These are phyloP conservation scores for Erythrobasidium hasegawianum DNA, from an alignment of 1,284 basidiomycete genomes.

Conservation along the genomic window DNA sequence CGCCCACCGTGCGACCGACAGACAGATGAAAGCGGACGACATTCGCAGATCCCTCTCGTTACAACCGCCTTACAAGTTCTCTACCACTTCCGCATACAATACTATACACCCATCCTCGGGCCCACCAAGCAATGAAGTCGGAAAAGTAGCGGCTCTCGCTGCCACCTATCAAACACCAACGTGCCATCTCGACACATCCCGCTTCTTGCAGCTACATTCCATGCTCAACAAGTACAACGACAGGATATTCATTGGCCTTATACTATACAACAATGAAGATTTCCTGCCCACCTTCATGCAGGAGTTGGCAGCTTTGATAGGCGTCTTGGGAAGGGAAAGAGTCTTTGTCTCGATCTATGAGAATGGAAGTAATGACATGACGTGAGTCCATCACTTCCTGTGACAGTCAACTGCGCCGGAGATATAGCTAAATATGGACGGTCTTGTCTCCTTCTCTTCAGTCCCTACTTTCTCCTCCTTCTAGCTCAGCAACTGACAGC, in stretches of 20 bases:
- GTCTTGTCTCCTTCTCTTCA: no score
- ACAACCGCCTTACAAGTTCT: no score
- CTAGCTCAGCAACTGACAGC: neutral
- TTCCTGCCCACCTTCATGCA: conserved; percentile 44
- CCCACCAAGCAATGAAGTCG: no score
- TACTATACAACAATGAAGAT: conserved; percentile 41
- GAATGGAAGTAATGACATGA: conserved; percentile 46
- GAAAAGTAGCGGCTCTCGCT: no score
- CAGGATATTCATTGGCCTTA: conserved; percentile 41
- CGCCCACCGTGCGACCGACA: no score
- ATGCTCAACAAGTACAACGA: neutral
- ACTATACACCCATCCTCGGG: no score
- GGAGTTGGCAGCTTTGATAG: conserved; percentile 38
- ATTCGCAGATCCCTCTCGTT: no score
- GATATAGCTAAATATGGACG: conserved; percentile 24
- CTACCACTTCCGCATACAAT: no score
- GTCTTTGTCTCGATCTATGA: conserved; percentile 45
- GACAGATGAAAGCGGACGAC: no score
- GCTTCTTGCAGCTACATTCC: neutral
- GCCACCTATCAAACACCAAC: neutral
- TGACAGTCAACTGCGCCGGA: conserved; percentile 31
- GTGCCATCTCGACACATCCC: conserved; percentile 1
- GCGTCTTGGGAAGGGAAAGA: conserved; percentile 39
- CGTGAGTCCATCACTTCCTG: conserved; percentile 10
- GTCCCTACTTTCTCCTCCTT: neutral